Percentiles rank a stretch among this genome's conserved stretches.
phyloP scores from a whole-genome alignment of 495 filamentous ascomycete species.

The Aspergillus leporis region DNA sequence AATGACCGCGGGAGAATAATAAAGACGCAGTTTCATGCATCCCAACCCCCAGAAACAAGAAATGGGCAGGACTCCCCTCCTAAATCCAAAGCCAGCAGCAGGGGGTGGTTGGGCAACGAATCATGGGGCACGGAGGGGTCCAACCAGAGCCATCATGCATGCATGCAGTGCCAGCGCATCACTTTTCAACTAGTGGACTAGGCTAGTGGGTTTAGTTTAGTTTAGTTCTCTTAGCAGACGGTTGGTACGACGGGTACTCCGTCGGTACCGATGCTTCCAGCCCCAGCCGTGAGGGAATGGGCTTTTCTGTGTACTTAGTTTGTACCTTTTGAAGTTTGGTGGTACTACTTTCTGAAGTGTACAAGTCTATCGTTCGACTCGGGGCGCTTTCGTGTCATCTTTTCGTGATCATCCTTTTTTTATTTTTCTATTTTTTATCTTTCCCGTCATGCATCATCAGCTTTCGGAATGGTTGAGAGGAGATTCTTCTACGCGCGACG shows the following conservation, averaged over 20 bases:
- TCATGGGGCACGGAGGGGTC: conserved; percentile 18
- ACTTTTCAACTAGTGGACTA: background rate
- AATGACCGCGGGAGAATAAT: background rate
- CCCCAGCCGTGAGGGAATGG: background rate
- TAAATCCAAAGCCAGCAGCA: conserved; percentile 10
- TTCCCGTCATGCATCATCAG: background rate
- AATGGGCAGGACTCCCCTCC: conserved; percentile 1
- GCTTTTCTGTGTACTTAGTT: background rate
- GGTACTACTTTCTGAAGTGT: conserved; percentile 1
- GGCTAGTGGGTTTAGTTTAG: background rate
- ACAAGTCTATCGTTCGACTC: background rate
- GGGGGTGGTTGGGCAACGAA: conserved; percentile 33
- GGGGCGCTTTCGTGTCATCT: background rate
- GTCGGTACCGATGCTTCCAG: background rate
- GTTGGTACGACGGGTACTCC: background rate
- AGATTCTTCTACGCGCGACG: background rate
- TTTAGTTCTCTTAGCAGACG: no score
- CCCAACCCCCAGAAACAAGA: conserved; percentile 2
- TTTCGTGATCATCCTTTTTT: background rate
- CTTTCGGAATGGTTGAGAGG: background rate
- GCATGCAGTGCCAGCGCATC: conserved; percentile 38
- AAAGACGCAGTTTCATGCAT: conserved; percentile 4
- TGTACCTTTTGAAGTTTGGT: background rate
- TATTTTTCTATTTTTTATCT: background rate
- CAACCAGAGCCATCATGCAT: conserved; percentile 26